Base-by-base conservation (phyloP, 2,329 filamentous ascomycete species). In the Alternaria postmessia region DNA sequence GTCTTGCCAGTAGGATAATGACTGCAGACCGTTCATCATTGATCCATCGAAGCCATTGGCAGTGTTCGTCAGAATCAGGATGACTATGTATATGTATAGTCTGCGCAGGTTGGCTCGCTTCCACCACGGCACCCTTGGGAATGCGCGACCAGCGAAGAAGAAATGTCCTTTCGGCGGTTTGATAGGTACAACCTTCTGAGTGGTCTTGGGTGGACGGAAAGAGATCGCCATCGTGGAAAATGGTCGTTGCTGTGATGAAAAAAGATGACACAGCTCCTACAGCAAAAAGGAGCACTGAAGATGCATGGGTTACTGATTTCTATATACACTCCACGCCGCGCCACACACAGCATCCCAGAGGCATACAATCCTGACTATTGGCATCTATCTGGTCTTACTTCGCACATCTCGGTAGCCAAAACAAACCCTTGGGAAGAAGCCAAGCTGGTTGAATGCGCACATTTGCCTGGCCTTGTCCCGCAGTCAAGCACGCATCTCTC, bases 31-130 rank as follows among this genome's bases (percentile, higher is more conserved):
- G 26, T 59, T 59, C 51, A 59, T 54, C 84, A 66, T 88, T 12
- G 85, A 62, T 83, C 51, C 56, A 18, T 59, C 56, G 34, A 59
- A 87, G 16, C 85, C 85, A 72, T 86, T 86, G 79, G 71, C 66
- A 2, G 70, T 64, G n/a, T 63, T 61, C 6, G 61, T 58, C 30
- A 62, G 28, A 16, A 63, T 58, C 20, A 51, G 55, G 52, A 63
- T 51, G 51, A 63, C 54, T 24, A 65, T 63, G 47, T 59, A 63
- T 38, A 58, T 26, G 51, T 65, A 63, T 14, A 63, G 63, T 34
- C 16, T 47, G 36, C 63, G 63, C n/a, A 65, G 57, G 22, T 63
- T 61, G 7, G 48, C 48, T 26, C 38, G 43, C 42, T 58, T 57
- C 56, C 57, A 63, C 63, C 61, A 65, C 38, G 49, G 16, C n/a